These are phyloP conservation scores for Helianthus tuberosus DNA, from an alignment of 129 eudicot genomes.

Conservation along the genomic window DNA sequence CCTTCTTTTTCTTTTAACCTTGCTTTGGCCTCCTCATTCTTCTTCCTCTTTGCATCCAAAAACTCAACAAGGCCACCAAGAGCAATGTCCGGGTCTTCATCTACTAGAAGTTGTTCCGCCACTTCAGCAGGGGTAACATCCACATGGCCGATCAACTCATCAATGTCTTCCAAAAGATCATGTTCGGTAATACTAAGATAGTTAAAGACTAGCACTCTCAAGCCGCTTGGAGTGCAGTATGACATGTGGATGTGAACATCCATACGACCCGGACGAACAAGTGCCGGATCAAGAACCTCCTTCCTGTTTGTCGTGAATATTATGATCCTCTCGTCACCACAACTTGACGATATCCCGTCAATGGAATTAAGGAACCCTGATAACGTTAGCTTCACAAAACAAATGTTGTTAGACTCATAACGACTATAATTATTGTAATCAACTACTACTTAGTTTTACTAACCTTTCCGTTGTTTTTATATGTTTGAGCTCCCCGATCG, in stretches of 20 bases:
- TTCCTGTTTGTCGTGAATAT: conserved; percentile 65
- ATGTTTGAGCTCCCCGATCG: conserved; percentile 5
- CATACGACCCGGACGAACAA: conserved; percentile 70
- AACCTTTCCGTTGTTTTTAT: conserved; percentile 1
- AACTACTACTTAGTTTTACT: too few species aligned
- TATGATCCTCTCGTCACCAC: conserved; percentile 67
- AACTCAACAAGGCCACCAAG: conserved; percentile 51
- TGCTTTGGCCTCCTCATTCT: conserved; percentile 12
- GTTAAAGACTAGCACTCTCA: conserved; percentile 46
- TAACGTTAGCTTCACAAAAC: conserved; percentile 42
- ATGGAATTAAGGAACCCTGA: conserved; percentile 66
- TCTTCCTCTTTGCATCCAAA: conserved; percentile 27
- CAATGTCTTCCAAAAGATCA: conserved; percentile 37
- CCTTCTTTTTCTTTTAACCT: not conserved
- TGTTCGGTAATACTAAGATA: conserved; percentile 42
- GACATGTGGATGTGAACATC: conserved; percentile 75
- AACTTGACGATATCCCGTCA: conserved; percentile 75
- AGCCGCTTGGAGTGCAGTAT: conserved; percentile 45
- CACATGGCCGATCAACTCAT: conserved; percentile 33
- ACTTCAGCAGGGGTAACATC: conserved; percentile 62
- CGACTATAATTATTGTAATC: too few species aligned
- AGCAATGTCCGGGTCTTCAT: conserved; percentile 46
- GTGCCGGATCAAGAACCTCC: conserved; percentile 62
- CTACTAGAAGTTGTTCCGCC: conserved; percentile 63
- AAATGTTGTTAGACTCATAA: not conserved